A percentile compares a stretch with the other conserved stretches of the same genome.
These are phyloP conservation scores for Neostapfia colusana DNA, from an alignment of 176 grass and related monocot genomes.

Conservation along the genomic window DNA sequence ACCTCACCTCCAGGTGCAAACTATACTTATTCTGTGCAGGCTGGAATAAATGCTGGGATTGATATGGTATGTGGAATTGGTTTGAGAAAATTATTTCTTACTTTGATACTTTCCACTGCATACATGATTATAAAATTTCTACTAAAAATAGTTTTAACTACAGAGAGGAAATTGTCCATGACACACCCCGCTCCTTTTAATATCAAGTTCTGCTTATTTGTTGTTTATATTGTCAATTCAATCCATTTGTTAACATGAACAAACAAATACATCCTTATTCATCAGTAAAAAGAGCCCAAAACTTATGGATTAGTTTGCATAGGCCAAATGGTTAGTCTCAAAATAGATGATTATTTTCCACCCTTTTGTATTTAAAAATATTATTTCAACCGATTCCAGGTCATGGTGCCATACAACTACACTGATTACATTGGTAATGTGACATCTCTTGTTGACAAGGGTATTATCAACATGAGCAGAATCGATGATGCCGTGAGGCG, in stretches of 20 bases:
- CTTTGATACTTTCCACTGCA: constrained; percentile 23
- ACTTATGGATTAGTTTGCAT: neutral
- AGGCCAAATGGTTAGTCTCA: neutral
- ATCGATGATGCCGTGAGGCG: constrained; percentile 90
- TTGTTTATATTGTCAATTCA: neutral
- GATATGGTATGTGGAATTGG: constrained; percentile 68
- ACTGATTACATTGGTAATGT: constrained; percentile 63
- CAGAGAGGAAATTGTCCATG: neutral
- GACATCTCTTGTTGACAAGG: constrained; percentile 81
- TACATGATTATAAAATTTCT: constrained; percentile 14
- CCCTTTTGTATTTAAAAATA: neutral
- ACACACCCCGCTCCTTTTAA: neutral
- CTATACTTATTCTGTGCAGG: constrained; percentile 96
- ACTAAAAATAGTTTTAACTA: neutral
- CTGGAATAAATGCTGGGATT: constrained; percentile 87
- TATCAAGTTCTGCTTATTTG: constrained; percentile 10
- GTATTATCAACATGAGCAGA: constrained; percentile 65
- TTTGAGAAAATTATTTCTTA: constrained; percentile 20
- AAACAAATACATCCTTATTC: no score
- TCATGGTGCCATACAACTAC: constrained; percentile 90
- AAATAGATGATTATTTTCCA: neutral
- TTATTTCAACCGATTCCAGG: constrained; percentile 38
- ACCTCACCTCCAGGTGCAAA: constrained; percentile 67
- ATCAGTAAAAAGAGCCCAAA: neutral
- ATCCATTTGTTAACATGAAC: neutral